These are phyloP conservation scores for Colletotrichum godetiae DNA, from an alignment of 2,329 filamentous ascomycete genomes.

Conservation along the genomic window DNA sequence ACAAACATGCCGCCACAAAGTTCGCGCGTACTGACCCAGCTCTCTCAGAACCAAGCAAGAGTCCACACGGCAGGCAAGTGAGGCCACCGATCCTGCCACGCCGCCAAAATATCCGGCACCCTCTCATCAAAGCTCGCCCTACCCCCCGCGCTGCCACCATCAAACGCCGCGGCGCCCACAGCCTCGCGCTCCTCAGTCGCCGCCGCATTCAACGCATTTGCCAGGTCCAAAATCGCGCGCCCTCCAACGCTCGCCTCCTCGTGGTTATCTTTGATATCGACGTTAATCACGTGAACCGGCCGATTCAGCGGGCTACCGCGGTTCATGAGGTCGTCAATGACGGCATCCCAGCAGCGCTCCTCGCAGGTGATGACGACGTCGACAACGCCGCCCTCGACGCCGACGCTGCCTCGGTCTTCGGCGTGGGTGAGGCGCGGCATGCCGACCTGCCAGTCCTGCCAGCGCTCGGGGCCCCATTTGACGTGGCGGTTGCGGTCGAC, in stretches of 20 bases:
- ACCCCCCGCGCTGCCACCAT: slow-evolving; percentile 73
- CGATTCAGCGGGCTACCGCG: slow-evolving; percentile 88
- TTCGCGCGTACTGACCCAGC: background rate
- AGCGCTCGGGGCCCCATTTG: slow-evolving; percentile 96
- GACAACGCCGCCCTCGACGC: slow-evolving; percentile 89
- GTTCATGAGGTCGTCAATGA: slow-evolving; percentile 90
- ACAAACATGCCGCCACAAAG: too few species aligned
- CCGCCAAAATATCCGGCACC: slow-evolving; percentile 89
- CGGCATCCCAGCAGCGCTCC: slow-evolving; percentile 97
- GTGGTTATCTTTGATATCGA: slow-evolving; percentile 98
- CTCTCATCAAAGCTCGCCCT: slow-evolving; percentile 88
- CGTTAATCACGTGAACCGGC: slow-evolving; percentile 97
- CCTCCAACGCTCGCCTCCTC: slow-evolving; percentile 94
- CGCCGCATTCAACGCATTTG: slow-evolving; percentile 83
- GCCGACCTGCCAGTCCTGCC: slow-evolving; percentile 96
- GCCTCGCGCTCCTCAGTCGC: slow-evolving; percentile 81
- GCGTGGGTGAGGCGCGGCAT: slow-evolving; percentile 82
- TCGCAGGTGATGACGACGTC: slow-evolving; percentile 98
- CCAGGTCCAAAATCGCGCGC: slow-evolving; percentile 90
- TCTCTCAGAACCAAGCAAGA: slow-evolving; percentile 84
- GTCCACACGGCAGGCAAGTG: slow-evolving; percentile 94
- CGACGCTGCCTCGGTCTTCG: slow-evolving; percentile 80
- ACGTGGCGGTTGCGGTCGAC: slow-evolving; percentile 89
- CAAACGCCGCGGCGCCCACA: slow-evolving; percentile 74
- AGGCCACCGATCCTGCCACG: slow-evolving; percentile 96